Conservation (phyloP, 2,329 filamentous ascomycete genomes). For the Cladosporium halotolerans region DNA sequence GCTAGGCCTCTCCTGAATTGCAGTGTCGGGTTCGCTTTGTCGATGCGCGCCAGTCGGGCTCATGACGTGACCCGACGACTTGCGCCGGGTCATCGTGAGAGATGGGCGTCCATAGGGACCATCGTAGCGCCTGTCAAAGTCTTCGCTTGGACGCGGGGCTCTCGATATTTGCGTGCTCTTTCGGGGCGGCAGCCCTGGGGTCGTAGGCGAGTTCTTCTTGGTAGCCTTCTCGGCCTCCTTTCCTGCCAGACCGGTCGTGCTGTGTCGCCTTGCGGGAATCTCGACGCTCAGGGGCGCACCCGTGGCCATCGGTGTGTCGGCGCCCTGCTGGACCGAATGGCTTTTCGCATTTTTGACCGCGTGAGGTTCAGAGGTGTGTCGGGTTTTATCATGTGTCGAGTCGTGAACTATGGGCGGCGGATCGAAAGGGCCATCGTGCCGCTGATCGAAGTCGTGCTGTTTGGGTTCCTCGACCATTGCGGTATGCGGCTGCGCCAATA, state of each 20-base stretch:
- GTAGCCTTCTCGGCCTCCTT: neutral
- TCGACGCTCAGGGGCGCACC: neutral
- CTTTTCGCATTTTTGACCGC: neutral
- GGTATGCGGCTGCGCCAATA: neutral
- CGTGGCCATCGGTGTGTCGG: neutral
- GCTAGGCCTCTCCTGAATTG: constrained; percentile 3
- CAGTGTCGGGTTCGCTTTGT: constrained; percentile 5
- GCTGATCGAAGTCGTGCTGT: constrained; percentile 30
- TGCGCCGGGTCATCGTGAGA: constrained; percentile 26
- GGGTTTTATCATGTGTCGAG: constrained; percentile 34
- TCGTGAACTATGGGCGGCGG: neutral
- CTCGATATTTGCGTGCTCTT: constrained; percentile 19
- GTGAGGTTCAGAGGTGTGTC: constrained; percentile 23
- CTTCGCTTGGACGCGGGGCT: constrained; percentile 18
- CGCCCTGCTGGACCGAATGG: constrained; percentile 2
- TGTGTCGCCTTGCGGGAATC: constrained; percentile 5
- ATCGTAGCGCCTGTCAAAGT: constrained; percentile 28
- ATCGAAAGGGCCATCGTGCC: constrained; percentile 28
- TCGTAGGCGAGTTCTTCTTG: neutral
- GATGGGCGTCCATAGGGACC: constrained; percentile 29
- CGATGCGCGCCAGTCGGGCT: neutral
- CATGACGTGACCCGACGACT: constrained; percentile 12
- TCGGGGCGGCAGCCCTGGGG: neutral
- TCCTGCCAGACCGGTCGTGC: neutral
- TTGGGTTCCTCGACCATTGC: constrained; percentile 16